Base-by-base conservation (phyloP, 2,329 filamentous ascomycete species). In the Teratosphaeria nubilosa region DNA sequence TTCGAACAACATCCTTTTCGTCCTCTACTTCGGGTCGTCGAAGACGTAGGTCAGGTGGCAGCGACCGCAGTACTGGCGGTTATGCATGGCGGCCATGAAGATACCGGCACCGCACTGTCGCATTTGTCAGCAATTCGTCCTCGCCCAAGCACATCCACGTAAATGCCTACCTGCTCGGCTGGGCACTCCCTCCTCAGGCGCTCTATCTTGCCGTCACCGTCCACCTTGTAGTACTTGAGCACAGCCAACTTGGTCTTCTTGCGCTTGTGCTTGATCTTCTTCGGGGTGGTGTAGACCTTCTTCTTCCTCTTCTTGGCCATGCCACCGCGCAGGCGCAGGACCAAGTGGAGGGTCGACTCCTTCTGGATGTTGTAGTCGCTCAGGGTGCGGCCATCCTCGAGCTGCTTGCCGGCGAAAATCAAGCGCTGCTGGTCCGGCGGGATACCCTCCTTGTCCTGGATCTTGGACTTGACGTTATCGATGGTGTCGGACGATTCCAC, bases 201-300 rank as follows among this genome's bases (percentile, higher is more conserved):
- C 88, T 99, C 94, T 74, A 99, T 97, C 88, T 97, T 97, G 81
- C 95, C 94, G 75, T 99, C 94, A 73, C 89, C 90, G 80, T 97
- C 94, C 73, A 99, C 94, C 90, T 99, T 99, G 90, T 99, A 99
- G 90, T 99, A 99, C 88, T 99, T 99, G 80, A 99, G 91, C 72
- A 99, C 92, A 74, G 94, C 94, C 79, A 99, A 83, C 88, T 99
- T 99, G 86, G 89, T 96, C 92, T 99, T 99, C 91, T 97, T 99
- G 84, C 91, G 88, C 91, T 99, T 99, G 88, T 99, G 94, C 94
- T 99, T 99, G 88, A 99, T 99, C 91, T 99, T 99, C 91, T 99
- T 99, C 79, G 94, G 94, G 75, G 94, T 99, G 78, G 90, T 97
- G 89, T 99, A 99, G 72, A 99, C 94, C 91, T 99, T 99, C 91